These are phyloP conservation scores for Xylaria polymorpha DNA, from an alignment of 2,329 filamentous ascomycete genomes.

Conservation along the genomic window DNA sequence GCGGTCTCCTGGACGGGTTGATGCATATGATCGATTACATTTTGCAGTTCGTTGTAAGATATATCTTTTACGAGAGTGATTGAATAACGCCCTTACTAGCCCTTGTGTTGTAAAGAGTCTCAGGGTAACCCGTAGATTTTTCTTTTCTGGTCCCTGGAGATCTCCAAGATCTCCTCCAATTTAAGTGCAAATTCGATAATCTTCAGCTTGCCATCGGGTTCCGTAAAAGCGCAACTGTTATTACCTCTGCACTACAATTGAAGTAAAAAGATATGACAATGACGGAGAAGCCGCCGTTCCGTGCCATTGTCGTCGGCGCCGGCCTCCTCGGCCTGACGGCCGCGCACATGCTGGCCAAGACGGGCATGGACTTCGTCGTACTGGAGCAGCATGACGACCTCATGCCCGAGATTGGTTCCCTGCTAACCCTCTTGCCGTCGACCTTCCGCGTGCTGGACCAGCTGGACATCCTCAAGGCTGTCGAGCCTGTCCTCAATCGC, in stretches of 20 bases:
- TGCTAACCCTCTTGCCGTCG: constrained; percentile 43
- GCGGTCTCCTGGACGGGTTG: background rate
- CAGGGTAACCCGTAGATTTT: background rate
- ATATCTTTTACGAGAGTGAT: background rate
- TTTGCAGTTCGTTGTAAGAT: too few species aligned
- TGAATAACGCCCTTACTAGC: background rate
- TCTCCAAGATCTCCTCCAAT: background rate
- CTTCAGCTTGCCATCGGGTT: background rate
- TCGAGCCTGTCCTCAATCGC: constrained; percentile 28
- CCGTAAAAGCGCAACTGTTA: background rate
- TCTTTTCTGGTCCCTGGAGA: background rate
- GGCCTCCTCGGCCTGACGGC: constrained; percentile 46
- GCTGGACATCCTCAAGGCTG: constrained; percentile 39
- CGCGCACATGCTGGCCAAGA: constrained; percentile 45
- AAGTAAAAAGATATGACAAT: background rate
- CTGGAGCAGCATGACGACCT: constrained; percentile 44
- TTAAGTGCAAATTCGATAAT: background rate
- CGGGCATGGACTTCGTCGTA: constrained; percentile 48
- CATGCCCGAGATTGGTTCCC: constrained; percentile 41
- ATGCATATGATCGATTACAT: background rate
- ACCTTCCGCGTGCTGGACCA: constrained; percentile 48
- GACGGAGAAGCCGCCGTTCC: constrained; percentile 41
- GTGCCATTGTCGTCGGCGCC: constrained; percentile 46
- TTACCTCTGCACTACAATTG: too few species aligned
- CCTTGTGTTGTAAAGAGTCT: background rate